phyloP scores from a whole-genome alignment of 768 basidiomycete species.

The Podaxis sp. region DNA sequence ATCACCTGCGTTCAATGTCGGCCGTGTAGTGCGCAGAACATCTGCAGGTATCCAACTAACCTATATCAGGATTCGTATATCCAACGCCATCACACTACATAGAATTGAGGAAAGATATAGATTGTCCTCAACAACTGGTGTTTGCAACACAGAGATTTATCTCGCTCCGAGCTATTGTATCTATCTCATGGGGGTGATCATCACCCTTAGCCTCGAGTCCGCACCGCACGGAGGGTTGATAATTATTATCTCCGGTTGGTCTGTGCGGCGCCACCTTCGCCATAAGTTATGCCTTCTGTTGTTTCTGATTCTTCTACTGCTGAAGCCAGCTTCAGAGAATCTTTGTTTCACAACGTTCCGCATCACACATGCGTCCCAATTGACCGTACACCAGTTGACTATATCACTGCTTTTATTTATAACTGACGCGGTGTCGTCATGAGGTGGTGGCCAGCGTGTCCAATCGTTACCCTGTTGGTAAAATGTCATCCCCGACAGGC shows the following conservation, averaged over 20 bases:
- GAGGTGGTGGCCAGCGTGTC: background rate
- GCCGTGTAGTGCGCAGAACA: too few species aligned
- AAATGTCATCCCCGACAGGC: background rate
- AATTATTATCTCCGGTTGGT: conserved; percentile 5
- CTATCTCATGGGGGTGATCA: background rate
- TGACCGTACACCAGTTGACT: background rate
- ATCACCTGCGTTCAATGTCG: too few species aligned
- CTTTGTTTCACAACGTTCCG: background rate
- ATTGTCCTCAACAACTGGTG: too few species aligned
- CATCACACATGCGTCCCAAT: background rate
- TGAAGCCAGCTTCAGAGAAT: background rate
- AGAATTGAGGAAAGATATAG: too few species aligned
- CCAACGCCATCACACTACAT: too few species aligned
- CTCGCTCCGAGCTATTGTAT: too few species aligned
- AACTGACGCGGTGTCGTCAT: background rate
- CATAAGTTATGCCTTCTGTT: background rate
- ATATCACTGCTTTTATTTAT: background rate
- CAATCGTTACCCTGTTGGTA: background rate
- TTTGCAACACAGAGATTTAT: too few species aligned
- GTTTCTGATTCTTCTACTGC: conserved; percentile 7
- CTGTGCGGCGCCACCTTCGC: conserved; percentile 1
- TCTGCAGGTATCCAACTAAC: too few species aligned
- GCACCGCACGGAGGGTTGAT: conserved; percentile 6
- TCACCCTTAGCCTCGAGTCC: background rate
- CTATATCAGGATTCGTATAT: too few species aligned